Evolutionary conservation across 2,329 filamentous ascomycete species (phyloP).

Genomic region (Fusarium sp.): DNA sequence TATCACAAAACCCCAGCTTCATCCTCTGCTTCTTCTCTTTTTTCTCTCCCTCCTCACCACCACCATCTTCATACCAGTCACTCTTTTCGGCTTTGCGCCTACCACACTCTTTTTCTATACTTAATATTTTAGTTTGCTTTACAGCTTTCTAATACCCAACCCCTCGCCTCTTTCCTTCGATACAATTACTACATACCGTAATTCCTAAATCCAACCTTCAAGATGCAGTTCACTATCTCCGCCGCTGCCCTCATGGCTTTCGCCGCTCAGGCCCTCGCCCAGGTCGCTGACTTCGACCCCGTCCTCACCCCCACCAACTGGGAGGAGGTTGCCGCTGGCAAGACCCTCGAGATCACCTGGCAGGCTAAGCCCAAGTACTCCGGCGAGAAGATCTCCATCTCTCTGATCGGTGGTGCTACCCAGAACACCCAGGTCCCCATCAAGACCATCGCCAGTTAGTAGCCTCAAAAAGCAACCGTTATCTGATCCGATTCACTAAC

Average conservation of each 20-base stretch:
- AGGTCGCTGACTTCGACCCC: slow-evolving; percentile 69
- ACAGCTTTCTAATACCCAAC: slow-evolving; percentile 31
- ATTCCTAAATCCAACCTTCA: slow-evolving; percentile 53
- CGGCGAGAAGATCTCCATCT: slow-evolving; percentile 63
- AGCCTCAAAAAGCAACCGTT: not conserved
- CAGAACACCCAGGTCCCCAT: slow-evolving; percentile 59
- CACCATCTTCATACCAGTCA: slow-evolving; percentile 50
- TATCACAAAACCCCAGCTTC: slow-evolving; percentile 44
- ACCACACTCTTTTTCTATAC: slow-evolving; percentile 52
- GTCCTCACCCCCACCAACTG: slow-evolving; percentile 62
- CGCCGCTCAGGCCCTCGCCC: slow-evolving; percentile 64
- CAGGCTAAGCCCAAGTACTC: slow-evolving; percentile 56
- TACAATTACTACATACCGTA: slow-evolving; percentile 41
- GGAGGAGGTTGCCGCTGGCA: slow-evolving; percentile 63
- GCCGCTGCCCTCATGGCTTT: slow-evolving; percentile 65
- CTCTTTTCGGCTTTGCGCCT: slow-evolving; percentile 51
- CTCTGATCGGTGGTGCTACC: slow-evolving; percentile 66
- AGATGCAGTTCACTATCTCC: slow-evolving; percentile 67
- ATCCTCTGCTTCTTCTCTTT: slow-evolving; percentile 28
- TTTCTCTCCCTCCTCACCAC: slow-evolving; percentile 41
- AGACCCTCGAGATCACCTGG: slow-evolving; percentile 67
- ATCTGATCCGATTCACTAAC: not conserved
- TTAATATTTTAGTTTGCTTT: slow-evolving; percentile 39
- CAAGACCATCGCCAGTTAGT: slow-evolving; percentile 66
- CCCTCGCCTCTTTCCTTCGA: slow-evolving; percentile 28